Base-by-base conservation (phyloP, 352 stramenopile species). In the Globisporangium mamillatum region DNA sequence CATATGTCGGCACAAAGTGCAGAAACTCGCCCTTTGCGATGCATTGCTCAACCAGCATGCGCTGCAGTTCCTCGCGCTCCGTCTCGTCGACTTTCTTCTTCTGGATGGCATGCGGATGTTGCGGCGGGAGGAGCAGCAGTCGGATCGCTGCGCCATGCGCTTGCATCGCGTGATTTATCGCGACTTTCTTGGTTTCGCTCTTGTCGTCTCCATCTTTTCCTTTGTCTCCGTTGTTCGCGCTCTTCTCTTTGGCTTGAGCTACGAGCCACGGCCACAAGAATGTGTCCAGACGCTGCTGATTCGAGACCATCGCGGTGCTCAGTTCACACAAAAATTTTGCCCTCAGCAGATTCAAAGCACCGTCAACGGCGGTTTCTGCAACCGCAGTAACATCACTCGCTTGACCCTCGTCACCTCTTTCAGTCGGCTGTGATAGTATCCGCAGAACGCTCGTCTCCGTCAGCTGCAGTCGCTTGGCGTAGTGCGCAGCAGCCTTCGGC, bases 261-360 rank as follows among this genome's bases (percentile, higher is more conserved):
- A 63, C 25, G 20, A 92, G 61, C 85, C 85, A 93, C 10, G 81
- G 80, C 74, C 86, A 84, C 20, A 93, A 16, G 60, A 91, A 89
- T 18, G 48, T 63, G 14, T 76, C 38, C 63, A 91, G 60, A n/a
- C 78, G 75, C 48, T 71, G 64, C 6, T n/a, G 54, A 1, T 78
- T 81, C 27, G 71, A 46, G 25, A 93, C 63, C 38, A 73, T 54
- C 1, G 64, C 16, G 24, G 76, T 68, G 14, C 75, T 73, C 48
- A 89, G 55, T 38, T 93, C 83, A 25, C 77, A 71, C 9, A 93
- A 65, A 59, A 93, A 91, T 60, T 83, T 82, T 56, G 85, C 85
- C 24, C 78, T 59, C 0, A 71, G 57, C 24, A 93, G 16, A 16
- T 65, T 57, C 68, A 67, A 67, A 38, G 27, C 54, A 8, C 64